Evolutionary conservation across 2,329 filamentous ascomycete genomes (phyloP), one percentile per base, ranked within the genome.

Genomic region (Calcarisporium arbuscula): DNA sequence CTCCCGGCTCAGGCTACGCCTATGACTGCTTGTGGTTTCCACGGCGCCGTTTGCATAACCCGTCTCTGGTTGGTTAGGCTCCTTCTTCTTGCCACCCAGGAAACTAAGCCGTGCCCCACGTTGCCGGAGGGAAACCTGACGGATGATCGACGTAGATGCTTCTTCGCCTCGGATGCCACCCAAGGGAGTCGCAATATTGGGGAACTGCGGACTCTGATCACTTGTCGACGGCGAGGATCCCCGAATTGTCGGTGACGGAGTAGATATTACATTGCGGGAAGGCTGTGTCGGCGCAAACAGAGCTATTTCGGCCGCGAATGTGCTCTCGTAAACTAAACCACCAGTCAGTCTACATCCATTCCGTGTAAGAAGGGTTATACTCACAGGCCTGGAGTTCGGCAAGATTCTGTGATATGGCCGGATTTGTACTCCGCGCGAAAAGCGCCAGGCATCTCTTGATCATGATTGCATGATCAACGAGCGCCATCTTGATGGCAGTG

Each of bases 401-500:
- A 20, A 74, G 65, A 28, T 64, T 66, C 41, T 60, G 66, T 48
- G 59, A 67, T 56, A 74, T 77, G 58, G 64, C 70, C 57, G 67
- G 76, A 57, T 74, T 77, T 25, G 60, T 72, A 64, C 70, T 78
- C 57, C 74, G 77, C 39, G 72, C 71, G 57, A 86, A 85, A 47
- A 80, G 70, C 5, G 69, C 69, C 43, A 96, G 61, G 49, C 86
- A 90, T 44, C 86, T 80, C 63, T 90, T 88, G 49, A 96, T 79
- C 57, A 86, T 81, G 40, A 94, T 74, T 4, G 87, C 86, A 57
- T 96, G 89, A 51, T 96, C 92, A 27, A 94, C 74, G 19, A 96
- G 70, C 1, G 87, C 85, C 56, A 89, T 84, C 51, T 82, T 83
- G 45, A 96, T 78, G 2, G 88, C 85, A 31, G 76, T 85, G 45